Evolutionary conservation across 495 filamentous ascomycete genomes (phyloP), one percentile per base, ranked within the genome.

Genomic region (Tuber indicum): DNA sequence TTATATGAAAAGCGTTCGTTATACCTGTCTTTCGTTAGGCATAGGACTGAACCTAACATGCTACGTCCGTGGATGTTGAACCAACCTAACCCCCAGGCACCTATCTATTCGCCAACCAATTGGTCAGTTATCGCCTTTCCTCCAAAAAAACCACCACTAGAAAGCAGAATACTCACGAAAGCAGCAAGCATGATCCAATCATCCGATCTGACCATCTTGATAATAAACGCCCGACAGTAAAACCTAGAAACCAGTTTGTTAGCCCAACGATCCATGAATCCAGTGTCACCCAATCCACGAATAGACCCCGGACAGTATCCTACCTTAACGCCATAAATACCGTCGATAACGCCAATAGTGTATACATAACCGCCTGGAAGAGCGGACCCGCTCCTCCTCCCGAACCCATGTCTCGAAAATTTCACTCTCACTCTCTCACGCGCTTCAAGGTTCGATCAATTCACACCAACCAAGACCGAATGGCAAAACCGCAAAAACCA

Each of bases 301-400:
- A 66, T 32, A 4, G 26, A 5, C n/a, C 52, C 58, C 58, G 58
- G 9, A 66, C 52, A 21, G 17, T 26, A 42, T 45, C 73, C 32
- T 72, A 80, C 75, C 79, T 75, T 14, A 81, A 43, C 17, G 32
- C 75, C 42, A 81, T 70, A 72, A 79, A 72, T n/a, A 81, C 62
- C n/a, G 77, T 79, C 17, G 79, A 79, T 66, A 81, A 19, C 36
- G 45, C n/a, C 17, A 78, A 58, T 2, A 81, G 62, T 16, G 77
- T 62, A 71, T 79, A 81, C 71, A 70, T 76, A 44, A 79, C 77
- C 12, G 41, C 77, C 47, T 76, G 47, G 32, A 81, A 42, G 41
- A 75, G 17, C 23, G 77, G 74, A 19, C 71, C 79, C 32, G 76
- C 70, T 92, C 92, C 44, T 66, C 32, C 32, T 32, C 32, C 32